These are phyloP conservation scores for Microdochium trichocladiopsis DNA, from an alignment of 2,329 filamentous ascomycete genomes.

Conservation along the genomic window DNA sequence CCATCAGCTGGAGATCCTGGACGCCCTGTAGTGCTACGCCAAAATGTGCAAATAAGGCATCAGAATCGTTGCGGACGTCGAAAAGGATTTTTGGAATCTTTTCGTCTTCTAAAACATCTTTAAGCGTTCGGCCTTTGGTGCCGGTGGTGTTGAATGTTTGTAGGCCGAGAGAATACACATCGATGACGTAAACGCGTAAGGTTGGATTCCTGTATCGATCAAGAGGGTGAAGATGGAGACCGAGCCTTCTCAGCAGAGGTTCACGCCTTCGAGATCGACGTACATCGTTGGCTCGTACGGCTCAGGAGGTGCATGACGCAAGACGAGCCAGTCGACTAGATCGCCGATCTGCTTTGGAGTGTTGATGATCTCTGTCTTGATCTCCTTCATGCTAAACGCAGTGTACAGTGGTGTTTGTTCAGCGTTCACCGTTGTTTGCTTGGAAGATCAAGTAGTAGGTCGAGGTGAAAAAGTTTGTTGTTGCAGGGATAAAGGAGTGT, in stretches of 20 bases:
- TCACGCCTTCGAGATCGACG: neutral
- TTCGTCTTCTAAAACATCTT: conserved; percentile 34
- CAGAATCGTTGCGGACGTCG: conserved; percentile 51
- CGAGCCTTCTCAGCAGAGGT: neutral
- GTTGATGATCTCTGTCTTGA: no score
- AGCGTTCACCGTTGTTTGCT: no score
- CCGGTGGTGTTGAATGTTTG: neutral
- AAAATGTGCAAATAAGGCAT: conserved; percentile 42
- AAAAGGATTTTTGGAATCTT: conserved; percentile 45
- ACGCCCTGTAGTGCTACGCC: conserved; percentile 33
- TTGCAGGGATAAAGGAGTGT: no score
- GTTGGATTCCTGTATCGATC: neutral
- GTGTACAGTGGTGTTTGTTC: no score
- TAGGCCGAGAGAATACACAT: neutral
- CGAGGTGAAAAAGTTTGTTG: no score
- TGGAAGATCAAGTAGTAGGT: no score
- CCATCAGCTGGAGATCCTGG: conserved; percentile 50
- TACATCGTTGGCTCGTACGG: neutral
- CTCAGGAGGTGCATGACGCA: no score
- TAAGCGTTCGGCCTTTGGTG: conserved; percentile 13
- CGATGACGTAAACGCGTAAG: neutral
- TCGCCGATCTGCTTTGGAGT: no score
- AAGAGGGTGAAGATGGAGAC: neutral
- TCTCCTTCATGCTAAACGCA: no score
- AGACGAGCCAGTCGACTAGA: no score